Percentiles rank a stretch among this genome's conserved stretches.
These are phyloP conservation scores for Cantharellus anzutake DNA, from an alignment of 768 basidiomycete genomes.

Conservation along the genomic window DNA sequence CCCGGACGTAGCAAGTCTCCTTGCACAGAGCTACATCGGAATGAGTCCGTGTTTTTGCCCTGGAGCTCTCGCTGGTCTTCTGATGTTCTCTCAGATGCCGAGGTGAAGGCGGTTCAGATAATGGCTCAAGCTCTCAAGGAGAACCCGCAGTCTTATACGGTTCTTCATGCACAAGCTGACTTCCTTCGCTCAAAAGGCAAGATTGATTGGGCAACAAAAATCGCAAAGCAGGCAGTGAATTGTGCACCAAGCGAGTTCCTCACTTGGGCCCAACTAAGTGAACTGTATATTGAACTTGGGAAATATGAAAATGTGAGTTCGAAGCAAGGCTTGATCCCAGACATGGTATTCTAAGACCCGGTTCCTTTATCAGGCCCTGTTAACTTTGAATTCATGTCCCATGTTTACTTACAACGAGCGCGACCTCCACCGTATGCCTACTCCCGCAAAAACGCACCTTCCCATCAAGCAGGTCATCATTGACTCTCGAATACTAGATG, in stretches of 20 bases:
- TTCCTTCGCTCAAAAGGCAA: constrained; percentile 77
- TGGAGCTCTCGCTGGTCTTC: not conserved
- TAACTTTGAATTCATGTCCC: constrained; percentile 96
- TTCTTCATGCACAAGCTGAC: constrained; percentile 88
- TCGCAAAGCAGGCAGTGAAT: constrained; percentile 90
- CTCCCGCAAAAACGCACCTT: constrained; percentile 63
- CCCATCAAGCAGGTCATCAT: constrained; percentile 73
- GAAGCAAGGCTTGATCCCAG: not conserved
- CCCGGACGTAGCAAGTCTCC: constrained; percentile 71
- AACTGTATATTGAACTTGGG: constrained; percentile 78
- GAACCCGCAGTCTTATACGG: constrained; percentile 82
- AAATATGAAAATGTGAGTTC: constrained; percentile 51
- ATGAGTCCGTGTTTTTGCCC: constrained; percentile 55
- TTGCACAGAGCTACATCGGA: constrained; percentile 83
- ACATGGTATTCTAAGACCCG: not conserved
- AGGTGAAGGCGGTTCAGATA: constrained; percentile 94
- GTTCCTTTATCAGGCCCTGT: constrained; percentile 32
- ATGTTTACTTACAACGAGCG: constrained; percentile 99
- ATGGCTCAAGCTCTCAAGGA: constrained; percentile 67
- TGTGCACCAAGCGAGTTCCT: constrained; percentile 98
- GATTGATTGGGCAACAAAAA: constrained; percentile 71
- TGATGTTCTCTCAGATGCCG: constrained; percentile 48
- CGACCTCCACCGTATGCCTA: constrained; percentile 72
- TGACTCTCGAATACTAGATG: constrained; percentile 64
- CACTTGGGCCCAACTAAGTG: constrained; percentile 96